Evolutionary conservation across 306 rosid species (phyloP).

Genomic region (Citrullus mucosospermus): DNA sequence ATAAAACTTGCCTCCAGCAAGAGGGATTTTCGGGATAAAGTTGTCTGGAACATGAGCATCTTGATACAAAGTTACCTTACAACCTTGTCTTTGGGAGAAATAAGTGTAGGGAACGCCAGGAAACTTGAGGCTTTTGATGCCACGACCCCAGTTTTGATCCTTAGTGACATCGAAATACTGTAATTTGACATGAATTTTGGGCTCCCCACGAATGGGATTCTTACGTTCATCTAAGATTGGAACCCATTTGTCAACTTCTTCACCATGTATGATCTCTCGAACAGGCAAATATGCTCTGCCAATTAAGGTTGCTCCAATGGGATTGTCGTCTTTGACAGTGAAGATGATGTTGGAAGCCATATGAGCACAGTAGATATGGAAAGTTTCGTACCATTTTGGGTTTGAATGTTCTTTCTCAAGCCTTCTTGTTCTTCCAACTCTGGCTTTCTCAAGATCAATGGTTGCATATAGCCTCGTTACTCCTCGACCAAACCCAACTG

Average conservation of each 20-base stretch:
- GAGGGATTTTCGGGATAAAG: constrained; percentile 32
- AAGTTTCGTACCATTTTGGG: constrained; percentile 36
- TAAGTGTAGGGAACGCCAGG: constrained; percentile 42
- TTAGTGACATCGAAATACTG: constrained; percentile 29
- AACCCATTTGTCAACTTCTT: constrained; percentile 34
- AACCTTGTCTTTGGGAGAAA: constrained; percentile 31
- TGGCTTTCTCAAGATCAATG: constrained; percentile 28
- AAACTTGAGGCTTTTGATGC: constrained; percentile 28
- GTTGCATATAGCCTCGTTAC: constrained; percentile 23
- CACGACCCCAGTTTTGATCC: constrained; percentile 33
- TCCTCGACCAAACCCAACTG: constrained; percentile 32
- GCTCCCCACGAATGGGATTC: constrained; percentile 17
- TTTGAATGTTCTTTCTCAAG: constrained; percentile 17
- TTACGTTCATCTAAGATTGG: constrained; percentile 18
- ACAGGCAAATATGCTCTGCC: constrained; percentile 35
- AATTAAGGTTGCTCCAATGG: constrained; percentile 35
- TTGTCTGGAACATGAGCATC: constrained; percentile 41
- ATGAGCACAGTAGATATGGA: constrained; percentile 41
- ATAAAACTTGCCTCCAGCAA: constrained; percentile 31
- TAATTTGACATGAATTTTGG: constrained; percentile 33
- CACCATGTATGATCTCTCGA: constrained; percentile 14
- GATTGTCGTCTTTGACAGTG: constrained; percentile 32
- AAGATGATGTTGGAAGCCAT: constrained; percentile 29
- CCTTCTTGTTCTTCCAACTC: constrained; percentile 39
- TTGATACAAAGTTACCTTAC: constrained; percentile 29